Base-by-base conservation (phyloP, 306 rosid species). In the Dryas alaskensis region DNA sequence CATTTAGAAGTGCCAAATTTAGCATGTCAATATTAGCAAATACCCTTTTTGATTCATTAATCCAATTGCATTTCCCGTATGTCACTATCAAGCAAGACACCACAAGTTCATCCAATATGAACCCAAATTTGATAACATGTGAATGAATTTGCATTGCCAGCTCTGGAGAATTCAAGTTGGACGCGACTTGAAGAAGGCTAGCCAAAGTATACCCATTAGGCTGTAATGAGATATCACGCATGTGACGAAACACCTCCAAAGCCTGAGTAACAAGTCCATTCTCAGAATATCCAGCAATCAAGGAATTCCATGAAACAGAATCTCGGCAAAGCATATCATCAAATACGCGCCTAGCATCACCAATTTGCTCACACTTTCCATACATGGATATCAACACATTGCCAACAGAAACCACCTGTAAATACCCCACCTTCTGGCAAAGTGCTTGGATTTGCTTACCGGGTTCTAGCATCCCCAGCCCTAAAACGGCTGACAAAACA, bases 291-390 rank as follows among this genome's bases (percentile, higher is more conserved):
- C 27, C 69, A 60, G 31, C 37, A 48, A 76, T 40, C 59, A 76
- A 27, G 59, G 73, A 60, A 68, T 76, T 69, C 69, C 75, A 69
- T 51, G 75, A 76, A 42, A 63, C 63, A 73, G 70, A 63, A 69
- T 69, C 75, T 44, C 39, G 37, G 40, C 31, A 44, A 68, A 48
- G 57, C 64, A 49, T 48, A 60, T 49, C 75, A 69, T 60, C 75
- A 69, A 69, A 69, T 19, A 64, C 4, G 6, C 14, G 43, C 40
- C 79, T 31, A 47, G 69, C 58, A 57, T 46, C 57, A 57, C 37
- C 55, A 57, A 57, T 45, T 10, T 16, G 27, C 53, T 49, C 73
- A 47, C 73, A 76, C 42, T 67, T 65, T 6, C 73, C 67, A 58
- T 55, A 55, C 67, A 46, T 57, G 59, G 67, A 76, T 55, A 76